phyloP scores from a whole-genome alignment of 768 basidiomycete genomes.

The Rhodotorula sphaerocarpa region DNA sequence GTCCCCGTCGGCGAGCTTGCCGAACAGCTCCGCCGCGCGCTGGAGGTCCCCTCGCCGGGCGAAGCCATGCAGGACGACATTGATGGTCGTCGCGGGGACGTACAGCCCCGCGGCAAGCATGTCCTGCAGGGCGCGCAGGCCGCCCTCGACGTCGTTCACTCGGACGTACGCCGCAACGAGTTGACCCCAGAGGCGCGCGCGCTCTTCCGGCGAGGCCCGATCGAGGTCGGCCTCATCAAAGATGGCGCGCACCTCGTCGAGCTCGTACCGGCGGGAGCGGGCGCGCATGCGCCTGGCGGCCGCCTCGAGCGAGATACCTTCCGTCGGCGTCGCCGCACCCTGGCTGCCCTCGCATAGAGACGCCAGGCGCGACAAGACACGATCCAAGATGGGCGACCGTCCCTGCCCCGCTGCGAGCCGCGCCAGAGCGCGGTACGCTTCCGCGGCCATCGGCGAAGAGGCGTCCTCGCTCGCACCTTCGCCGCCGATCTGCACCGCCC shows the following conservation, averaged over 20 bases:
- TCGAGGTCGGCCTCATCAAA: not conserved
- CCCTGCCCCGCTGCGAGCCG: conserved; percentile 21
- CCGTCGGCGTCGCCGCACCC: not conserved
- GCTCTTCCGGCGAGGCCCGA: not conserved
- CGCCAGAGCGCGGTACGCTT: conserved; percentile 4
- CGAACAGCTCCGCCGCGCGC: conserved; percentile 35
- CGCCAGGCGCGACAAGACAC: conserved; percentile 5
- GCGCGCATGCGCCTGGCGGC: conserved; percentile 7
- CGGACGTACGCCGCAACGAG: conserved; percentile 34
- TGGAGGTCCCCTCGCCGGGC: conserved; percentile 35
- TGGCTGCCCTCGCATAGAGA: not conserved
- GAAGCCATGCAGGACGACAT: conserved; percentile 34
- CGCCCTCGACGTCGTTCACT: conserved; percentile 33
- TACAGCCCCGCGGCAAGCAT: conserved; percentile 14
- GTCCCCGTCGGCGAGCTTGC: conserved; percentile 26
- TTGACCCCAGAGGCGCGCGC: conserved; percentile 16
- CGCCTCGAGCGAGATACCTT: not conserved
- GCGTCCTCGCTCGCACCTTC: too few relatives aligned
- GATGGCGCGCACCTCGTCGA: not conserved
- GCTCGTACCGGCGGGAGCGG: not conserved
- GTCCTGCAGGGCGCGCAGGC: conserved; percentile 12
- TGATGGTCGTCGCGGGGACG: conserved; percentile 29
- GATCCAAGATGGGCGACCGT: not conserved
- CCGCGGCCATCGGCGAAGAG: not conserved
- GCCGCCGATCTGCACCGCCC: not conserved